Conservation (phyloP, 371 early-diverging fungal species). For the Parasitella parasitica region DNA sequence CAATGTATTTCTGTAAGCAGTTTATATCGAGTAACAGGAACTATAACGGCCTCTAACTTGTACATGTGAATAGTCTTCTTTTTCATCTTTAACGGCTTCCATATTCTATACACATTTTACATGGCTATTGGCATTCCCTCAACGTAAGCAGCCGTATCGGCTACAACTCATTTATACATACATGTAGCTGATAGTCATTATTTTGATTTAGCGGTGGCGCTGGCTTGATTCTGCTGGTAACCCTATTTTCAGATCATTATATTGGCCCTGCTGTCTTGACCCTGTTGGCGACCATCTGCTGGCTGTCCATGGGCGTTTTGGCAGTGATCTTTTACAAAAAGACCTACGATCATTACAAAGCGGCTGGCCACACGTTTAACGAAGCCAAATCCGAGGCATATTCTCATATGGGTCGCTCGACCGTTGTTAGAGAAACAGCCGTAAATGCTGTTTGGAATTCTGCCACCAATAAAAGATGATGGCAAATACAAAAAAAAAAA, state of each 20-base stretch:
- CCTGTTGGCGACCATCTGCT: conserved; percentile 67
- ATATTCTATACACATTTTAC: conserved; percentile 78
- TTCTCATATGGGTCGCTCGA: conserved; percentile 51
- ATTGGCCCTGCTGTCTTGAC: conserved; percentile 70
- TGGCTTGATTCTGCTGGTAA: conserved; percentile 78
- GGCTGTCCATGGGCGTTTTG: conserved; percentile 61
- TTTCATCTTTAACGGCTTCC: conserved; percentile 86
- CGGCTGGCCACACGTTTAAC: conserved; percentile 80
- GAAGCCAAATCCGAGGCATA: conserved; percentile 81
- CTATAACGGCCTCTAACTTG: not conserved
- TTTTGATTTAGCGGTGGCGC: conserved; percentile 66
- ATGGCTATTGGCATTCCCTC: conserved; percentile 85
- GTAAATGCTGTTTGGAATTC: conserved; percentile 55
- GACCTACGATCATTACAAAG: conserved; percentile 75
- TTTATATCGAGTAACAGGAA: not conserved
- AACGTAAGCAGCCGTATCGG: conserved; percentile 44
- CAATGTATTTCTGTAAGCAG: conserved; percentile 78
- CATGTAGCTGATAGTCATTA: too few relatives aligned
- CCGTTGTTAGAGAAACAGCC: conserved; percentile 49
- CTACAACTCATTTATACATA: not conserved
- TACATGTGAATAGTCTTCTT: conserved; percentile 55
- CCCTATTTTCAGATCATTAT: conserved; percentile 68
- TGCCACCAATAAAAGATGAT: conserved; percentile 29
- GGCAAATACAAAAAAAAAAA: not conserved
- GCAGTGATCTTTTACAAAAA: conserved; percentile 62